Conservation (phyloP, 2,329 filamentous ascomycete genomes). For the Exophiala calicioides region DNA sequence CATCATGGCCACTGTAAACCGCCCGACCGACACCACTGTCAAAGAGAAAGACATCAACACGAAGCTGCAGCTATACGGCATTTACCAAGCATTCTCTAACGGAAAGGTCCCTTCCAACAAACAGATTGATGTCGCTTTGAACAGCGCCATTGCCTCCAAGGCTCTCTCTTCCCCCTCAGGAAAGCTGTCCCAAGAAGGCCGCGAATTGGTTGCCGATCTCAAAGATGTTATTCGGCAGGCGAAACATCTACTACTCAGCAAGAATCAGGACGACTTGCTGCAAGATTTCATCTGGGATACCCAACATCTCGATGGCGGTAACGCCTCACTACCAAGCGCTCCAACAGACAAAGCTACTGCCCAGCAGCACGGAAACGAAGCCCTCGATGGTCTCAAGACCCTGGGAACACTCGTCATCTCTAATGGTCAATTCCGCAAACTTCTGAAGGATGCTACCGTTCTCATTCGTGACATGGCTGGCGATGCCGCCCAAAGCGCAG, state of each 20-base stretch:
- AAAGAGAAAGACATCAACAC: constrained; percentile 83
- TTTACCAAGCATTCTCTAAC: constrained; percentile 68
- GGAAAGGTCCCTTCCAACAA: constrained; percentile 95
- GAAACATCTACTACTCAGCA: constrained; percentile 81
- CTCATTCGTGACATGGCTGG: constrained; percentile 88
- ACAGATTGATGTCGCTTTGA: constrained; percentile 92
- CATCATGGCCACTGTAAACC: constrained; percentile 59
- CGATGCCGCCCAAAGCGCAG: constrained; percentile 80
- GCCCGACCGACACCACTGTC: constrained; percentile 68
- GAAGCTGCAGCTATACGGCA: constrained; percentile 89
- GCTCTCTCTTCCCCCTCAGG: constrained; percentile 68
- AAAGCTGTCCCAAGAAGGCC: constrained; percentile 80
- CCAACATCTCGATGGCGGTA: constrained; percentile 65
- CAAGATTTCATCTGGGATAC: constrained; percentile 98
- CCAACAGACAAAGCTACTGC: constrained; percentile 75
- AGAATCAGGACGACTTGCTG: constrained; percentile 91
- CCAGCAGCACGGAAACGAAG: constrained; percentile 79
- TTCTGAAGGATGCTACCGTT: constrained; percentile 77
- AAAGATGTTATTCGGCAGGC: constrained; percentile 79
- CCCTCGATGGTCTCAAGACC: constrained; percentile 80
- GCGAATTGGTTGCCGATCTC: constrained; percentile 73
- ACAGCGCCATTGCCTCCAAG: constrained; percentile 76
- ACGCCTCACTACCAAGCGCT: constrained; percentile 62
- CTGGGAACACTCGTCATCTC: constrained; percentile 87
- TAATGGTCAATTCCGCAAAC: constrained; percentile 94